Percentiles rank a stretch among this genome's conserved stretches.
phyloP scores from a whole-genome alignment of 2,329 filamentous ascomycete species.

The Celoporthe dispersa region DNA sequence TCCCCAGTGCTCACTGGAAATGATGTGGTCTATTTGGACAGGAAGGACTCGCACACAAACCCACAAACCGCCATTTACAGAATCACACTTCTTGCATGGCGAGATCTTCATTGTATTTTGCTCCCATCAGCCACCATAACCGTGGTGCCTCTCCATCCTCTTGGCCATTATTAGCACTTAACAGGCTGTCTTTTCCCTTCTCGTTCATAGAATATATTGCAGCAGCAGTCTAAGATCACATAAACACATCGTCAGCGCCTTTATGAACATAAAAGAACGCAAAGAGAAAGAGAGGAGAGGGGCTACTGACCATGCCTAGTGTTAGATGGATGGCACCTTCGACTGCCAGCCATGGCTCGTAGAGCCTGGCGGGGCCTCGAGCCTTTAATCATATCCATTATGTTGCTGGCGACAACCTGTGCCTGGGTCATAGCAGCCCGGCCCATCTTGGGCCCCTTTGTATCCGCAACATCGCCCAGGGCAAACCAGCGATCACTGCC shows the following conservation, averaged over 20 bases:
- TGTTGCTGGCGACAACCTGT: slow-evolving; percentile 56
- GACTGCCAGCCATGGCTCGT: slow-evolving; percentile 47
- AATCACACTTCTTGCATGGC: neutral
- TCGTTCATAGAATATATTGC: slow-evolving; percentile 4
- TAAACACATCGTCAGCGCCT: neutral
- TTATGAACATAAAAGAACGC: neutral
- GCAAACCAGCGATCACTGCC: slow-evolving; percentile 59
- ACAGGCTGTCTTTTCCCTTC: slow-evolving; percentile 8
- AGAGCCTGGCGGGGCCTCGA: slow-evolving; percentile 44
- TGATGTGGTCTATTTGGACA: too few relatives aligned
- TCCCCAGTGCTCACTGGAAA: too few relatives aligned
- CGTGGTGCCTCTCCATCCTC: slow-evolving; percentile 10
- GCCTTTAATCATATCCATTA: slow-evolving; percentile 51
- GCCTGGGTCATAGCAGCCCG: slow-evolving; percentile 60
- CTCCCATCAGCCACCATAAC: slow-evolving; percentile 12
- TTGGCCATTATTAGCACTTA: neutral
- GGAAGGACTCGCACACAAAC: too few relatives aligned
- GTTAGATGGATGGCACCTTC: slow-evolving; percentile 60
- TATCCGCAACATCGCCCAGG: slow-evolving; percentile 66
- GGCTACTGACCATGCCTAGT: slow-evolving; percentile 51
- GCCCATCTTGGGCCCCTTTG: slow-evolving; percentile 54
- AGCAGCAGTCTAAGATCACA: neutral
- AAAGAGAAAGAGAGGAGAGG: neutral
- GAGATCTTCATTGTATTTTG: slow-evolving; percentile 13
- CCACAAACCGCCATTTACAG: neutral